Base-by-base conservation (phyloP, 192 early-diverging fungal genomes). In the Piromyces finnis region DNA sequence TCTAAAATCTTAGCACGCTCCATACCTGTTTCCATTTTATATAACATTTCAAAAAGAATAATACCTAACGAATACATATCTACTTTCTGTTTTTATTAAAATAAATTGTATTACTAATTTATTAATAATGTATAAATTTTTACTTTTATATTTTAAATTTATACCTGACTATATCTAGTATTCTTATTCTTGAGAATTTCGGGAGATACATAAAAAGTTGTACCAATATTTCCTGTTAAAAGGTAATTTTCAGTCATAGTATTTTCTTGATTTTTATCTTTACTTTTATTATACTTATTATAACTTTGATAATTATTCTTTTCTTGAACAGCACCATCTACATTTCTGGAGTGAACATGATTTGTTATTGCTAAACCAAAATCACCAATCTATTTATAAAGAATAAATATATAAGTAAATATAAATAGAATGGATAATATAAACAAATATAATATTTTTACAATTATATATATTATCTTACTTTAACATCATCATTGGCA, bases 31-130 rank as follows among this genome's bases (percentile, higher is more conserved):
- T 86, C 79, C 41, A 95, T 84, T 11, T 85, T 87, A 82, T 94
- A 94, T 37, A 89, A 88, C 88, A 95, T 92, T 81, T 92, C 91
- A 82, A 94, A 91, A 79, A 93, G 93, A 77, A 94, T 92, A 36
- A 94, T 87, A 30, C 92, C 92, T 36, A 32, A 39, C 7, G 37
- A 39, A 39, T 39, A 39, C 37, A 39, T 39, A 39, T 39, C 37
- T 15, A 39, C 37, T 39, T 39, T 39, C 37, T 39, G 15, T 12
- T n/a, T n/a, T n/a, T n/a, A n/a, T n/a, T n/a, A n/a, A n/a, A n/a
- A n/a, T n/a, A n/a, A n/a, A n/a, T n/a, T n/a, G n/a, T n/a, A n/a
- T n/a, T n/a, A n/a, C n/a, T n/a, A n/a, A n/a, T n/a, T n/a, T n/a
- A n/a, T n/a, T n/a, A n/a, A n/a, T n/a, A n/a, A n/a, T n/a, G n/a